A percentile compares a stretch with the other conserved stretches of the same genome.
Conservation (phyloP, 2,329 filamentous ascomycete genomes). For the Esteya vermicola region DNA sequence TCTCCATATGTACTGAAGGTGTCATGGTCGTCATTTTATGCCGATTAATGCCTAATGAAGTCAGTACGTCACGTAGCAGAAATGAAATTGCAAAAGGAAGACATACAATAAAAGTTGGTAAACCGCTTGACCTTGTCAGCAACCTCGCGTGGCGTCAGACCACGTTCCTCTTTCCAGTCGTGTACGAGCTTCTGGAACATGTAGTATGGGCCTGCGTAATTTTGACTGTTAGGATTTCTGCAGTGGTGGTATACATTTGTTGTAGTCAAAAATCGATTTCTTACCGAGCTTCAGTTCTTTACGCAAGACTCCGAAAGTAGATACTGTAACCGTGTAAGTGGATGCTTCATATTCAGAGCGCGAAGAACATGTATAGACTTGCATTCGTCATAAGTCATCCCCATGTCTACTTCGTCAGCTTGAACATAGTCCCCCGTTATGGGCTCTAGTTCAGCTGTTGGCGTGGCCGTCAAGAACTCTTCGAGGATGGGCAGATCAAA, state of each 20-base stretch:
- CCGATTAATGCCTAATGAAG: constrained; percentile 36
- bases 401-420: constrained; percentile 34
- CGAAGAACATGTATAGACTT: not conserved
- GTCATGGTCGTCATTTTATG: constrained; percentile 53
- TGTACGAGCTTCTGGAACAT: constrained; percentile 32
- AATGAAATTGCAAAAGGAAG: not conserved
- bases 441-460: constrained; percentile 50
- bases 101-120: constrained; percentile 32
- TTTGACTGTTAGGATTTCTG: not conserved
- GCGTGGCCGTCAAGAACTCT: constrained; percentile 49
- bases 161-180: constrained; percentile 24
- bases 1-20: constrained; percentile 34
- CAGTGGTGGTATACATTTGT: not conserved
- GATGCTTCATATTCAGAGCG: not conserved
- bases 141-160: constrained; percentile 25
- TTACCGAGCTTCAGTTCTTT: constrained; percentile 30
- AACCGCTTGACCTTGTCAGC: constrained; percentile 31
- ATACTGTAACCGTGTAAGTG: constrained; percentile 8
- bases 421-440: constrained; percentile 45
- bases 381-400: constrained; percentile 34
- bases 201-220: constrained; percentile 20
- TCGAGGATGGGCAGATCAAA: constrained; percentile 52
- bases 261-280: not conserved
- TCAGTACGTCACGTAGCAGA: not conserved
- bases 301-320: constrained; percentile 20